phyloP scores from a whole-genome alignment of 2,329 filamentous ascomycete species.

The Trichoderma sp. region DNA sequence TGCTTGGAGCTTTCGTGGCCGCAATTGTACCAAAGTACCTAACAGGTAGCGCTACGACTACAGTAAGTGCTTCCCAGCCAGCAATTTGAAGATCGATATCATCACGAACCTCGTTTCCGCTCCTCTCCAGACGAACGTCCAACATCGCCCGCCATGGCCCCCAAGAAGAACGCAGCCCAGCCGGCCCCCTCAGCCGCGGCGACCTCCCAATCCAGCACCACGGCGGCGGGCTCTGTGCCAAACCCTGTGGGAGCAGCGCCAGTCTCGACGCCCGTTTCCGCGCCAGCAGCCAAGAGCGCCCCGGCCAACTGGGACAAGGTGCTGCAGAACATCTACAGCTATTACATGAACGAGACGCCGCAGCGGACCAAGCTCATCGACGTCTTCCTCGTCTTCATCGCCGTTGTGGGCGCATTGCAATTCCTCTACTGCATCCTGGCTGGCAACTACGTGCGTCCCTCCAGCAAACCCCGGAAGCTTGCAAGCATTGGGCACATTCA shows the following conservation, averaged over 20 bases:
- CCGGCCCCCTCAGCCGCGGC: constrained; percentile 38
- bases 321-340: constrained; percentile 67
- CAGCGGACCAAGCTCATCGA: constrained; percentile 93
- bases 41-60: background rate
- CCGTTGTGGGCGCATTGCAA: constrained; percentile 83
- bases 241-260: constrained; percentile 19
- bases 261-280: background rate
- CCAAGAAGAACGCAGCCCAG: constrained; percentile 48
- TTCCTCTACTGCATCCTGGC: constrained; percentile 90
- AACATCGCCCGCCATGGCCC: constrained; percentile 44
- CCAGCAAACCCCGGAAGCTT: background rate
- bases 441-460: constrained; percentile 82
- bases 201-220: constrained; percentile 33
- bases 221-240: constrained; percentile 31
- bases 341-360: constrained; percentile 79
- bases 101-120: background rate
- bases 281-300: constrained; percentile 11
- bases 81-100: constrained; percentile 1
- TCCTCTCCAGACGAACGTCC: background rate
- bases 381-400: constrained; percentile 84
- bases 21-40: constrained; percentile 23
- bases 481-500: background rate
- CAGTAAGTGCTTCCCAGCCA: background rate
- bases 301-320: constrained; percentile 58
- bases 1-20: constrained; percentile 43